phyloP scores from a whole-genome alignment of 306 rosid species.

The Begonia masoniana region DNA sequence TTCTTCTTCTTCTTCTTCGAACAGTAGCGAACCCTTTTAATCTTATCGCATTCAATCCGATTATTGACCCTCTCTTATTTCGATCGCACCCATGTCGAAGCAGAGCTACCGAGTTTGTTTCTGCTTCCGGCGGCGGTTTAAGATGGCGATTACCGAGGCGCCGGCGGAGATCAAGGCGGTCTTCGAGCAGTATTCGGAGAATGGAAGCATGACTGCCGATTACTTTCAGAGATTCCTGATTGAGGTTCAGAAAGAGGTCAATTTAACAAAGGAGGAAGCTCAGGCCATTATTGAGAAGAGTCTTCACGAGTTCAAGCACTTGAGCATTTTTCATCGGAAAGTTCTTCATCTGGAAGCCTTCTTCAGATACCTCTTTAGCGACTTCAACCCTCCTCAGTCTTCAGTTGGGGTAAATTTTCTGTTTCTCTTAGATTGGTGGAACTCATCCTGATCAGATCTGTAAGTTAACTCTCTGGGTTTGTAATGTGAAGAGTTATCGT shows the following conservation, averaged over 20 bases:
- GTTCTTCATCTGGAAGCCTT: conserved; percentile 63
- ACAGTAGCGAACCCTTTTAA: too few species aligned
- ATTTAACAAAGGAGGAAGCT: conserved; percentile 42
- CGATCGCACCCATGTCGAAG: conserved; percentile 38
- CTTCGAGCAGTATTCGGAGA: conserved; percentile 52
- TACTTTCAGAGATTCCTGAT: conserved; percentile 44
- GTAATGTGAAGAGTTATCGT: not conserved
- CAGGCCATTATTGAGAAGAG: conserved; percentile 39
- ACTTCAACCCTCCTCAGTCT: conserved; percentile 41
- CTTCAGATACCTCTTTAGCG: conserved; percentile 66
- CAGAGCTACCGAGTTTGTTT: conserved; percentile 87
- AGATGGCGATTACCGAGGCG: conserved; percentile 48
- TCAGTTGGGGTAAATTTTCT: conserved; percentile 29
- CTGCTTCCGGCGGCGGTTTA: conserved; percentile 80
- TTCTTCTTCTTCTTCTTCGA: too few species aligned
- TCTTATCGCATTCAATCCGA: too few species aligned
- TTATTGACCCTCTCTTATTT: not conserved
- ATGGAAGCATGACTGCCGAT: conserved; percentile 48
- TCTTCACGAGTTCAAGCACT: conserved; percentile 34
- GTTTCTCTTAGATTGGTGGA: too few species aligned
- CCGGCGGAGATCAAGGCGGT: conserved; percentile 57
- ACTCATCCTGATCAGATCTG: not conserved
- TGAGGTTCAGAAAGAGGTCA: conserved; percentile 53
- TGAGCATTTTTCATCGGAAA: conserved; percentile 51
- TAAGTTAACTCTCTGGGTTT: not conserved